A percentile compares a stretch with the other conserved stretches of the same genome.
These are phyloP conservation scores for Phytophthora tentaculata DNA, from an alignment of 352 stramenopile species.

Conservation along the genomic window DNA sequence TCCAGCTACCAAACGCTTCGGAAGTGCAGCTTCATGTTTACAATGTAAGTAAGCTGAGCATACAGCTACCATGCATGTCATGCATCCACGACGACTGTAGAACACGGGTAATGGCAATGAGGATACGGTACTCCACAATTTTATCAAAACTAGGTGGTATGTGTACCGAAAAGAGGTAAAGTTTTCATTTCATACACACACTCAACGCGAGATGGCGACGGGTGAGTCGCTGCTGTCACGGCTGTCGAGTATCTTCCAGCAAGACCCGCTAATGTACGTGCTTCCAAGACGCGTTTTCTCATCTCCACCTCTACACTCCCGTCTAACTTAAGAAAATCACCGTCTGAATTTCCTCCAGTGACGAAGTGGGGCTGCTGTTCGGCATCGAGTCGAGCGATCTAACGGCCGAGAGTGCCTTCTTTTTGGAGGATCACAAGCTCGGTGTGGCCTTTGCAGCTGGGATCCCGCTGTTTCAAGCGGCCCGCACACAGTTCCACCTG, in stretches of 20 bases:
- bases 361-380: constrained; percentile 82
- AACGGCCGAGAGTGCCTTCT: constrained; percentile 61
- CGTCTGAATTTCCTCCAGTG: constrained; percentile 36
- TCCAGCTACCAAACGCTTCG: too few species aligned
- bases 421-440: constrained; percentile 80
- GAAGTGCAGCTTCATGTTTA: too few species aligned
- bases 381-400: constrained; percentile 51
- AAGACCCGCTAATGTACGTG: constrained; percentile 74
- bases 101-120: not conserved
- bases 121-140: too few species aligned
- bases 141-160: too few species aligned
- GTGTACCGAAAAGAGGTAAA: too few species aligned
- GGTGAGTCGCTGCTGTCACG: constrained; percentile 45
- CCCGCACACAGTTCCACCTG: constrained; percentile 57
- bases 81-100: too few species aligned
- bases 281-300: not conserved
- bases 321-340: constrained; percentile 2
- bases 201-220: constrained; percentile 15
- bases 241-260: constrained; percentile 53
- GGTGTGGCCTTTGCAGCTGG: constrained; percentile 68
- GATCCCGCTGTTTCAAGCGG: constrained; percentile 57
- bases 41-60: not conserved
- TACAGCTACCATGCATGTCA: too few species aligned
- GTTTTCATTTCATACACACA: not conserved
- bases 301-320: not conserved